These are phyloP conservation scores for Rhodotorula sp. DNA, from an alignment of 1,284 basidiomycete genomes.

Conservation along the genomic window DNA sequence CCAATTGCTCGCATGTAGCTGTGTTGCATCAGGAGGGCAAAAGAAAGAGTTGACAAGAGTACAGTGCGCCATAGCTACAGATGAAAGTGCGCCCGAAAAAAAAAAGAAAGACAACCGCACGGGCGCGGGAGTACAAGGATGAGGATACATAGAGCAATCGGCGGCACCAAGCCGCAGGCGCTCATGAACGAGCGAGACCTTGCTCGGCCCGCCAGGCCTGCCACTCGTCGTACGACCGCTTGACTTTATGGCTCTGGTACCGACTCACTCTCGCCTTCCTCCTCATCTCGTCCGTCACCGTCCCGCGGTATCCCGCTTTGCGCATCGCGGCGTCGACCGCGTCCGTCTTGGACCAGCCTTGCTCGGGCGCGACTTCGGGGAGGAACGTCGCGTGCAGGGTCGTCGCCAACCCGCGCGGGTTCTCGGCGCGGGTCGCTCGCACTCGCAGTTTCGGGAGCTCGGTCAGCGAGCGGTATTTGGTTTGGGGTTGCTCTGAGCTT, in stretches of 20 bases:
- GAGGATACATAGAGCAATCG: too few species aligned
- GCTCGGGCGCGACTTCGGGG: conserved; percentile 87
- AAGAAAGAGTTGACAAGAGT: too few species aligned
- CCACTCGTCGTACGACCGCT: conserved; percentile 72
- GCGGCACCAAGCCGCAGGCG: too few species aligned
- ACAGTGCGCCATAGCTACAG: too few species aligned
- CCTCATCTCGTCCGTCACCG: conserved; percentile 77
- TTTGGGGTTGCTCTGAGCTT: conserved; percentile 23
- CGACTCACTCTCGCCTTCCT: conserved; percentile 71
- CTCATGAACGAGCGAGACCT: too few species aligned
- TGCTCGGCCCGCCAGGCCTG: conserved; percentile 21
- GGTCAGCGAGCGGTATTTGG: conserved; percentile 30
- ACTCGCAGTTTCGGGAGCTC: conserved; percentile 28
- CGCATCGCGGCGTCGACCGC: conserved; percentile 85
- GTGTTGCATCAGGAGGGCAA: too few species aligned
- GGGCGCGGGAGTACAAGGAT: too few species aligned
- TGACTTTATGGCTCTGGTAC: conserved; percentile 78
- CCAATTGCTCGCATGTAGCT: too few species aligned
- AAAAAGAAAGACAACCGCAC: too few species aligned
- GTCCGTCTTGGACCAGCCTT: conserved; percentile 88
- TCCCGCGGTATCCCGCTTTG: conserved; percentile 82
- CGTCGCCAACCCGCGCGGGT: conserved; percentile 20
- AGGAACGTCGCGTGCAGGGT: conserved; percentile 83
- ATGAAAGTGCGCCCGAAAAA: too few species aligned
- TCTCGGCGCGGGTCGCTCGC: conserved; percentile 3